Conservation (phyloP, 2,329 filamentous ascomycete genomes). For the Claviceps humidiphila region DNA sequence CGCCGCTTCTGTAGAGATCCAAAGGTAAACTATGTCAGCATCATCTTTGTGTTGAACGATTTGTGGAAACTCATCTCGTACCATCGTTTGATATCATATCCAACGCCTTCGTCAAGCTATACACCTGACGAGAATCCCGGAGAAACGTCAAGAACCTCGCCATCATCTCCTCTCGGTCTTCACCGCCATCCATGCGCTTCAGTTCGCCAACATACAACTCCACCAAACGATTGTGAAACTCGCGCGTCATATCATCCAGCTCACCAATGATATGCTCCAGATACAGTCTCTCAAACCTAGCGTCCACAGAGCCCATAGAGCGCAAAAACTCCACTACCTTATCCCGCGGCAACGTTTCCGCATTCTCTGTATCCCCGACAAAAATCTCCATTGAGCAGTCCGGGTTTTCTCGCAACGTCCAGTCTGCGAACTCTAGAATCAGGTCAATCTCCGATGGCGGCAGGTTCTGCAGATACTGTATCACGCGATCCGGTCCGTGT, state of each 20-base stretch:
- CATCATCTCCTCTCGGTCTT: conserved; percentile 45
- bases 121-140: conserved; percentile 56
- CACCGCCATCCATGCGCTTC: conserved; percentile 26
- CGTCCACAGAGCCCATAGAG: conserved; percentile 52
- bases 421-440: conserved; percentile 80
- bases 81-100: conserved; percentile 66
- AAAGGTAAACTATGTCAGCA: conserved; percentile 5
- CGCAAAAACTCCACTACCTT: conserved; percentile 63
- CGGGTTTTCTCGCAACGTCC: conserved; percentile 64
- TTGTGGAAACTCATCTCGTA: conserved; percentile 24
- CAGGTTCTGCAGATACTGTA: conserved; percentile 80
- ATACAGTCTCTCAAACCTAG: conserved; percentile 63
- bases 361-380: conserved; percentile 84
- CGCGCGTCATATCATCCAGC: conserved; percentile 68
- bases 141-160: conserved; percentile 62
- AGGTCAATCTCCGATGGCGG: conserved; percentile 80
- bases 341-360: conserved; percentile 72
- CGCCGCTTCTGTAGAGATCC: conserved; percentile 45
- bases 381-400: conserved; percentile 85
- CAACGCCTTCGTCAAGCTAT: conserved; percentile 68
- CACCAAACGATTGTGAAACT: conserved; percentile 76
- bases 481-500: conserved; percentile 69
- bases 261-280: conserved; percentile 85
- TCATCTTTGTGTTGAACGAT: conserved; percentile 3
- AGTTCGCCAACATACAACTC: conserved; percentile 53